Evolutionary conservation across 139 green algal genomes (phyloP).

Genomic region (Tetraselmis chui): DNA sequence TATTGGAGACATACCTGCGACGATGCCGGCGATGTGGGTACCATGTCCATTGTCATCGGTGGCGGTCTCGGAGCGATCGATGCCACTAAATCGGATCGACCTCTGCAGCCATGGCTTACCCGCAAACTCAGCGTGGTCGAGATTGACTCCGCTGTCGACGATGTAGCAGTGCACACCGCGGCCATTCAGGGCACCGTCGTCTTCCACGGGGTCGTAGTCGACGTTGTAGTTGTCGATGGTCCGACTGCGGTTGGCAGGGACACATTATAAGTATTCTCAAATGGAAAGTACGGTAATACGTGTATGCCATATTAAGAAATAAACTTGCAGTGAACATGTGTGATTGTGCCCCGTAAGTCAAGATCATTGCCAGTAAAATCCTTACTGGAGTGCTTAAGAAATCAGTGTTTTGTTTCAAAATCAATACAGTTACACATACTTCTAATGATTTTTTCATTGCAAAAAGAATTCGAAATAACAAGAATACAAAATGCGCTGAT

Average conservation of each 20-base stretch:
- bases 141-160: neutral
- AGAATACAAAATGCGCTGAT: too few species aligned
- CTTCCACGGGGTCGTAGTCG: neutral
- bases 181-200: neutral
- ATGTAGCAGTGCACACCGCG: slow-evolving; percentile 6
- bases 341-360: too few species aligned
- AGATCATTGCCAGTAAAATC: too few species aligned
- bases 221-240: neutral
- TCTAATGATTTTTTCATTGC: too few species aligned
- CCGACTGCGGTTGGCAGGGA: neutral
- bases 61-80: neutral
- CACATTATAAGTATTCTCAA: too few species aligned
- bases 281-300: too few species aligned
- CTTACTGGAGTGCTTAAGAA: too few species aligned
- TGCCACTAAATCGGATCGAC: neutral
- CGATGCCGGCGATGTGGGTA: slow-evolving; percentile 47
- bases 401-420: too few species aligned
- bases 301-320: too few species aligned
- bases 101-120: neutral
- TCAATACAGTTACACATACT: too few species aligned
- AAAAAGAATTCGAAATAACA: too few species aligned
- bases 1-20: slow-evolving; percentile 23
- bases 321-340: too few species aligned
- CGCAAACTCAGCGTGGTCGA: slow-evolving; percentile 3
- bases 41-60: slow-evolving; percentile 41